Percentiles rank a stretch among this genome's conserved stretches.
Conservation (phyloP, 129 eudicot genomes). For the Gnaphalium uliginosum region DNA sequence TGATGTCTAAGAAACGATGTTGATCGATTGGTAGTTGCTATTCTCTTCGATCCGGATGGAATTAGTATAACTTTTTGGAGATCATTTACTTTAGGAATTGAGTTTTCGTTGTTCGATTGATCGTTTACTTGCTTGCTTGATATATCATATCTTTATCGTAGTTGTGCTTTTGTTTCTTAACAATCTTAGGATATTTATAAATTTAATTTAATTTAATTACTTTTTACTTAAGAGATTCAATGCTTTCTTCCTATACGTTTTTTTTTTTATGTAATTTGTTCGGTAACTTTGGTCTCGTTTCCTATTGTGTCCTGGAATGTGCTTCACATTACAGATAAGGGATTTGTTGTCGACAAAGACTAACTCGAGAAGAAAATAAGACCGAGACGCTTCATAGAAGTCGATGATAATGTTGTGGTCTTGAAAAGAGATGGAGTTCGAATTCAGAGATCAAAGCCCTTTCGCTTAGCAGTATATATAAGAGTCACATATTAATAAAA, state of each 20-base stretch:
- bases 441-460: too few relatives aligned
- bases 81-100: conserved; percentile 2
- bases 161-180: conserved; percentile 1
- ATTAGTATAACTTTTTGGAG: conserved; percentile 20
- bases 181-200: neutral
- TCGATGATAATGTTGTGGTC: too few relatives aligned
- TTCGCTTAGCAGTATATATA: too few relatives aligned
- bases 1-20: conserved; percentile 15
- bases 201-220: neutral
- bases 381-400: too few relatives aligned
- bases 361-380: too few relatives aligned
- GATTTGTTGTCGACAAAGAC: too few relatives aligned
- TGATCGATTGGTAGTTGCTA: neutral
- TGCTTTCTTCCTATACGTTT: neutral
- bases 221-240: conserved; percentile 1
- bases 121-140: conserved; percentile 15
- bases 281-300: conserved; percentile 5
- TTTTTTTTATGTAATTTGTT: neutral
- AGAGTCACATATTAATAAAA: too few relatives aligned
- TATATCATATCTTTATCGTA: too few relatives aligned
- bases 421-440: too few relatives aligned
- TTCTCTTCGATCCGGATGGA: conserved; percentile 6
- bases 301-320: neutral
- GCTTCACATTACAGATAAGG: neutral
- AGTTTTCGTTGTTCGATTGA: neutral